phyloP scores from a whole-genome alignment of 306 rosid species.

The Hippophae tibetana region DNA sequence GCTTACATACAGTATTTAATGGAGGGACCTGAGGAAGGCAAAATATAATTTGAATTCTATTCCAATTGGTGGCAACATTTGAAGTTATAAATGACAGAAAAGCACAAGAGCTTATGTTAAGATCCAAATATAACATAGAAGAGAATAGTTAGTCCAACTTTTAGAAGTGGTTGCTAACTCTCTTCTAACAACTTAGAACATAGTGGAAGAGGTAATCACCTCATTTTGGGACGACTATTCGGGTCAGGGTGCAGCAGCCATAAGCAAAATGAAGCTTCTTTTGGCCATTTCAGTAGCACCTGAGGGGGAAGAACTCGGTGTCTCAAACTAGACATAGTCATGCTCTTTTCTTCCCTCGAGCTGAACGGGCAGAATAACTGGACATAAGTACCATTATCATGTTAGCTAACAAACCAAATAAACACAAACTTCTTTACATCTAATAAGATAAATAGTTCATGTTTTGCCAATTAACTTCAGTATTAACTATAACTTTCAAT shows the following conservation, averaged over 20 bases:
- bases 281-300: constrained; percentile 47
- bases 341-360: constrained; percentile 38
- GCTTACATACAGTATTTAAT: too few relatives aligned
- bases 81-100: too few relatives aligned
- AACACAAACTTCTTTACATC: not conserved
- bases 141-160: too few relatives aligned
- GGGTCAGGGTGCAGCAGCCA: constrained; percentile 73
- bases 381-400: constrained; percentile 17
- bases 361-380: constrained; percentile 52
- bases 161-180: too few relatives aligned
- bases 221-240: constrained; percentile 55
- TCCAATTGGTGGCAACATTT: too few relatives aligned
- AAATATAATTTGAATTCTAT: too few relatives aligned
- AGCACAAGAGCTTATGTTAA: too few relatives aligned
- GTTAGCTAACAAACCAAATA: not conserved
- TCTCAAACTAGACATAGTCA: constrained; percentile 49
- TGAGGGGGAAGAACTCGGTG: constrained; percentile 56
- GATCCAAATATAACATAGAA: too few relatives aligned
- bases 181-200: not conserved
- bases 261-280: constrained; percentile 67
- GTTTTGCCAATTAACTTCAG: too few relatives aligned
- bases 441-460: too few relatives aligned
- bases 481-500: not conserved
- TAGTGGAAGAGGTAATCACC: constrained; percentile 24
- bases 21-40: too few relatives aligned